Evolutionary conservation across 352 stramenopile species (phyloP).

Genomic region (Globisporangium barbulae): DNA sequence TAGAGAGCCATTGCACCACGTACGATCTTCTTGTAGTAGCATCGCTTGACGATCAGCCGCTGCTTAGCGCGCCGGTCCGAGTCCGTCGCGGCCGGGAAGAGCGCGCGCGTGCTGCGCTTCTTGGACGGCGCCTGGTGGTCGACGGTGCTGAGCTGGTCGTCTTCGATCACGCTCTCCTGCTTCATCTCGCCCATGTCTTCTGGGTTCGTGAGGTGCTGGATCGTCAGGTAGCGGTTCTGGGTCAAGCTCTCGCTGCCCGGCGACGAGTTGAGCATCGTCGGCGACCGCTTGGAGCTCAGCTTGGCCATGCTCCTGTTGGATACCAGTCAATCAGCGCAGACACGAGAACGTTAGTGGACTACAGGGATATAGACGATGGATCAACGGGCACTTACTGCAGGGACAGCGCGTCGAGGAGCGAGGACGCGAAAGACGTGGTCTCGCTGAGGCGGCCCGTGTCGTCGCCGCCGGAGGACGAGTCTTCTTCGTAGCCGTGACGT

Average conservation of each 20-base stretch:
- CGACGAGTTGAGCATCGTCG: constrained; percentile 15
- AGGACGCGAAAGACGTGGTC: constrained; percentile 17
- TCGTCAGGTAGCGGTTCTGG: constrained; percentile 12
- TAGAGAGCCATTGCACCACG: constrained; percentile 16
- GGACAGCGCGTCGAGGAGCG: constrained; percentile 18
- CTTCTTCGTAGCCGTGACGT: constrained; percentile 9
- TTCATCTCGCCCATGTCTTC: constrained; percentile 17
- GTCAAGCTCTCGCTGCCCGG: neutral
- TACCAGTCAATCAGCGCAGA: neutral
- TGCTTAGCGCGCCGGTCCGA: constrained; percentile 59
- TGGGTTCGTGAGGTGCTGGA: constrained; percentile 17
- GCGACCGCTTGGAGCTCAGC: constrained; percentile 19
- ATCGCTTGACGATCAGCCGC: constrained; percentile 66
- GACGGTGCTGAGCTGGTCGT: constrained; percentile 1
- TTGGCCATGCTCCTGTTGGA: constrained; percentile 17
- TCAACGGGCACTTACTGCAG: constrained; percentile 10
- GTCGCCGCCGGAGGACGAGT: constrained; percentile 13
- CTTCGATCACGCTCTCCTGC: constrained; percentile 4
- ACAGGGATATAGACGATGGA: neutral
- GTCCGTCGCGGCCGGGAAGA: constrained; percentile 34
- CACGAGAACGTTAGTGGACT: neutral
- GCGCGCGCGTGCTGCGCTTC: constrained; percentile 50
- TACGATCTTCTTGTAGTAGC: constrained; percentile 84
- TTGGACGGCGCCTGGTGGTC: constrained; percentile 16
- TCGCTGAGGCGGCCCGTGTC: constrained; percentile 14